These are phyloP conservation scores for Candida yuanshanica DNA, from an alignment of 805 yeast species.

Conservation along the genomic window DNA sequence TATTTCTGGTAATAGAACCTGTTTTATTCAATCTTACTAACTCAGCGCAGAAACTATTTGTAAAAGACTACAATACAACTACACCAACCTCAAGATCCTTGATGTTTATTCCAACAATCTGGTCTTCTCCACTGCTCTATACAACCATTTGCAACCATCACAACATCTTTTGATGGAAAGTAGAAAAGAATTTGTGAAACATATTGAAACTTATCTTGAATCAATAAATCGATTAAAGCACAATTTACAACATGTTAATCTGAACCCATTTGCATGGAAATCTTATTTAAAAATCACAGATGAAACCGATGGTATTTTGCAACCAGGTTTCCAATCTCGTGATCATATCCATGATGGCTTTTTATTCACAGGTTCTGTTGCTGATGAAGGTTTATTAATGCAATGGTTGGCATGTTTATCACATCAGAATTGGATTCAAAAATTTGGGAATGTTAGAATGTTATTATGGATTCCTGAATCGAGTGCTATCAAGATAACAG, in stretches of 20 bases:
- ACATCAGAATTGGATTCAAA: slow-evolving; percentile 67
- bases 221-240: slow-evolving; percentile 1
- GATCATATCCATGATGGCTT: slow-evolving; percentile 46
- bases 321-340: slow-evolving; percentile 31
- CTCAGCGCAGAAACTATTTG: too few relatives aligned
- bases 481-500: slow-evolving; percentile 57
- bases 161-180: slow-evolving; percentile 61
- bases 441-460: slow-evolving; percentile 70
- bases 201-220: slow-evolving; percentile 8
- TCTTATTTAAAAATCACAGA: slow-evolving; percentile 47
- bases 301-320: slow-evolving; percentile 37
- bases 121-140: slow-evolving; percentile 55
- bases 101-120: slow-evolving; percentile 61
- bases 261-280: slow-evolving; percentile 66
- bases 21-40: too few relatives aligned
- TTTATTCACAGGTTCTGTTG: slow-evolving; percentile 52
- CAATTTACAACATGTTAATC: slow-evolving; percentile 28
- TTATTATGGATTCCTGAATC: slow-evolving; percentile 58
- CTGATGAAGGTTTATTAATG: slow-evolving; percentile 62
- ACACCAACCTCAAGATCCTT: slow-evolving; percentile 42
- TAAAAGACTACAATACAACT: slow-evolving; percentile 28
- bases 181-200: slow-evolving; percentile 27
- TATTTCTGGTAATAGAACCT: too few relatives aligned
- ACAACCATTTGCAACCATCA: slow-evolving; percentile 53
- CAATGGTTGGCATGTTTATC: slow-evolving; percentile 72